Percentiles rank a stretch among this genome's conserved stretches.
Conservation (phyloP, 305 asterid species). For the Fraxinus angustifolia region DNA sequence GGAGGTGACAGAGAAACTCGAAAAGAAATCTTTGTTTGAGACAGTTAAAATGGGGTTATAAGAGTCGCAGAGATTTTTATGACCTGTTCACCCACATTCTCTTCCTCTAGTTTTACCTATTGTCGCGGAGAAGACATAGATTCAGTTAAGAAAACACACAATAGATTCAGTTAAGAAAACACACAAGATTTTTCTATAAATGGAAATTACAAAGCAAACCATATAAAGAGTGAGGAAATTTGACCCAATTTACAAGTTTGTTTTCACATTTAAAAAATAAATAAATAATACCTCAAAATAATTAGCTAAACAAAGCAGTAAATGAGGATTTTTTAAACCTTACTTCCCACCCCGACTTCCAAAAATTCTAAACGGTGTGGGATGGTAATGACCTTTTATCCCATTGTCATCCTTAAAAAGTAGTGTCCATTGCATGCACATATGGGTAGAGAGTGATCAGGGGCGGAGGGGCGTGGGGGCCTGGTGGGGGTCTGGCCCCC, state of each 20-base stretch:
- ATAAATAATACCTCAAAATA: too few species aligned
- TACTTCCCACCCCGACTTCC: not conserved
- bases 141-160: not conserved
- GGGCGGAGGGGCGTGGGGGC: too few species aligned
- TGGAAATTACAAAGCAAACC: not conserved
- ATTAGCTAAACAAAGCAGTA: not conserved
- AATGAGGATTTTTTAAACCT: not conserved
- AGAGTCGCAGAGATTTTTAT: conserved; percentile 26
- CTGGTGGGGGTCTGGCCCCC: too few species aligned
- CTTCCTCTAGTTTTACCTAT: conserved; percentile 42
- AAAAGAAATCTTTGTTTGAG: conserved; percentile 29
- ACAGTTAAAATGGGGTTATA: conserved; percentile 28
- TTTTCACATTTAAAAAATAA: too few species aligned
- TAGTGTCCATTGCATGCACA: too few species aligned
- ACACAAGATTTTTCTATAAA: not conserved
- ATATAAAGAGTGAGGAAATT: not conserved
- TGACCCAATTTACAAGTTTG: not conserved
- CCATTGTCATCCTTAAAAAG: not conserved
- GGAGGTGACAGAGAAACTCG: conserved; percentile 25
- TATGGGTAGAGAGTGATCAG: too few species aligned
- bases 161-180: too few species aligned
- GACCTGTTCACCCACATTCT: conserved; percentile 35
- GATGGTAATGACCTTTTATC: not conserved
- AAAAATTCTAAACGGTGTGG: not conserved
- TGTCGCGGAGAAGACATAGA: not conserved